Percentiles rank a stretch among this genome's conserved stretches.
Evolutionary conservation across 257 asterid genomes (phyloP).

Genomic region (Verbascum thapsus): DNA sequence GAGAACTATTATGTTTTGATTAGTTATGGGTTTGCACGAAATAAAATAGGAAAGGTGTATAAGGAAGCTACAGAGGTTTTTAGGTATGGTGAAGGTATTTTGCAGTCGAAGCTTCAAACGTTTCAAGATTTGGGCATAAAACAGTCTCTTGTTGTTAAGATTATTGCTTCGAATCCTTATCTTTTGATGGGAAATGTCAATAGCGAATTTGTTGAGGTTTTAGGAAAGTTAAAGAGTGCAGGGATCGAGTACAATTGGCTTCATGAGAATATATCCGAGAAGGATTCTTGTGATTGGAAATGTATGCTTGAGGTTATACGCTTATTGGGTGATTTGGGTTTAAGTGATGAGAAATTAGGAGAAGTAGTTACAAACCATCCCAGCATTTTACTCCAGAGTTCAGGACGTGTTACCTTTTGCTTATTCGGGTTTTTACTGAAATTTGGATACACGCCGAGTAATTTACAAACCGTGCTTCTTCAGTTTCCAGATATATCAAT

Average conservation of each 20-base stretch:
- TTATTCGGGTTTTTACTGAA: constrained; percentile 49
- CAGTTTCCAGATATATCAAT: constrained; percentile 45
- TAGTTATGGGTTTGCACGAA: constrained; percentile 55
- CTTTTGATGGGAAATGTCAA: constrained; percentile 39
- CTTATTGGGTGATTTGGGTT: constrained; percentile 43
- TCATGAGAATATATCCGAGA: constrained; percentile 39
- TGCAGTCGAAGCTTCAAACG: constrained; percentile 47
- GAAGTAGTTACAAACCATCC: constrained; percentile 43
- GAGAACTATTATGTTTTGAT: constrained; percentile 58
- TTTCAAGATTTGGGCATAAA: constrained; percentile 45
- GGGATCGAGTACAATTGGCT: constrained; percentile 52
- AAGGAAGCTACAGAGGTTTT: constrained; percentile 59
- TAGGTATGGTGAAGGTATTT: constrained; percentile 37
- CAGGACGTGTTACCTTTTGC: constrained; percentile 38
- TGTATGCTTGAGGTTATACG: constrained; percentile 41
- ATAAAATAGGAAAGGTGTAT: constrained; percentile 60
- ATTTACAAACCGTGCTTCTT: constrained; percentile 38
- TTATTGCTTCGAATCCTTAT: constrained; percentile 55
- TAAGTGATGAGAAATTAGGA: constrained; percentile 39
- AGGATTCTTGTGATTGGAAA: constrained; percentile 46
- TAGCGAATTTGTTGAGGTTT: constrained; percentile 33
- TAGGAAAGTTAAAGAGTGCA: constrained; percentile 39
- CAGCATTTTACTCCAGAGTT: constrained; percentile 45
- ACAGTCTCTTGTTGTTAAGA: constrained; percentile 50
- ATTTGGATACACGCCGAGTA: constrained; percentile 43